These are phyloP conservation scores for Vitis hybrid DNA, from an alignment of 177 flowering plant species.

Conservation along the genomic window DNA sequence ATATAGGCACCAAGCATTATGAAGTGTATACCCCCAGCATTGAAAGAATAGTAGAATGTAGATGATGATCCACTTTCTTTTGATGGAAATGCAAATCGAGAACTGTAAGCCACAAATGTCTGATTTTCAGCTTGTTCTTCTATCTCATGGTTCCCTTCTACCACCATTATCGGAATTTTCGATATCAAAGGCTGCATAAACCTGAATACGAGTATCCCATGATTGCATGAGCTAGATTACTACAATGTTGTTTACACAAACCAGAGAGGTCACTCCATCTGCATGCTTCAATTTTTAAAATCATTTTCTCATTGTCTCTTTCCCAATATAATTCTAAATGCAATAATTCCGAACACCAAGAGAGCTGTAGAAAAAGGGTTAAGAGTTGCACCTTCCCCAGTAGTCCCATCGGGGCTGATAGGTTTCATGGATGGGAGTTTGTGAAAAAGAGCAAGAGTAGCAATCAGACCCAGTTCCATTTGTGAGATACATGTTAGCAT, in stretches of 20 bases:
- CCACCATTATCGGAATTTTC: conserved; percentile 82
- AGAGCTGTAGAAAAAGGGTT: not conserved
- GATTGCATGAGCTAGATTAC: too few species aligned
- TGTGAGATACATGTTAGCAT: conserved; percentile 84
- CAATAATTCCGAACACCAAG: not conserved
- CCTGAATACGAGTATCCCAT: conserved; percentile 32
- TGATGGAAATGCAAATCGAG: conserved; percentile 85
- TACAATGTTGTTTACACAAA: not conserved
- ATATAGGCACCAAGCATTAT: conserved; percentile 80
- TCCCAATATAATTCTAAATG: too few species aligned
- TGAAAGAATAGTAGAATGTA: conserved; percentile 83
- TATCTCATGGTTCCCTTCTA: conserved; percentile 92
- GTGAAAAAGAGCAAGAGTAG: conserved; percentile 75
- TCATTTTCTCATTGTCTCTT: too few species aligned
- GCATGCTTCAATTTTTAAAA: too few species aligned
- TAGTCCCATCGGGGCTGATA: conserved; percentile 99
- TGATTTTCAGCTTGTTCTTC: conserved; percentile 62
- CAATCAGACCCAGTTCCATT: conserved; percentile 92
- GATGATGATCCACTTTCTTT: conserved; percentile 75
- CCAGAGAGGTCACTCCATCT: not conserved
- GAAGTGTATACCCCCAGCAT: conserved; percentile 88
- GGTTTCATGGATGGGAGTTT: conserved; percentile 86
- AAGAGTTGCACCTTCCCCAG: conserved; percentile 78
- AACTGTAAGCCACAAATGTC: conserved; percentile 71
- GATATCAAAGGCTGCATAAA: conserved; percentile 78